Conservation (phyloP, 306 rosid genomes). For the Quercus berberidifolia region DNA sequence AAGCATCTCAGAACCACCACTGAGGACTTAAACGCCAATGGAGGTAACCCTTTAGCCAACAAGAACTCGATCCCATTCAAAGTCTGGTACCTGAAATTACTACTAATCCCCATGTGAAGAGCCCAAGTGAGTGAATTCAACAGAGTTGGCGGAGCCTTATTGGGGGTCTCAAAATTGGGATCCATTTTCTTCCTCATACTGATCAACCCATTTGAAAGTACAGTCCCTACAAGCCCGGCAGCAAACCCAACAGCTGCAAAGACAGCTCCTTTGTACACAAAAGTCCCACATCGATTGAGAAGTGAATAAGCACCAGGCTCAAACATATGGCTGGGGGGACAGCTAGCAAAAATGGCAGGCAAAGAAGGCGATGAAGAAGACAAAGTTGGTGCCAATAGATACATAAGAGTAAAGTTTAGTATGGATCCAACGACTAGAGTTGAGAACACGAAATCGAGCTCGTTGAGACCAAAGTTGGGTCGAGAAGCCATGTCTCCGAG, state of each 20-base stretch:
- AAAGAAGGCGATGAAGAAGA: conserved; percentile 44
- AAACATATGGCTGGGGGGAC: conserved; percentile 91
- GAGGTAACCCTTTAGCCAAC: conserved; percentile 63
- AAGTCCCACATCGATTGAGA: conserved; percentile 59
- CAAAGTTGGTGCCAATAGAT: conserved; percentile 73
- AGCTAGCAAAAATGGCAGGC: conserved; percentile 62
- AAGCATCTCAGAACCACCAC: conserved; percentile 68
- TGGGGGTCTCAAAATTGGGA: conserved; percentile 79
- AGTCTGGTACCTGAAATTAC: conserved; percentile 85
- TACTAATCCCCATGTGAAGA: conserved; percentile 80
- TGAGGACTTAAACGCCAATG: conserved; percentile 72
- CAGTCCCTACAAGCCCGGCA: conserved; percentile 77
- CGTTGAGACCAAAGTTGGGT: conserved; percentile 94
- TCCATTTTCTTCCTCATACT: conserved; percentile 86
- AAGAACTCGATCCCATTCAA: conserved; percentile 70
- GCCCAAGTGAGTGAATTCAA: conserved; percentile 90
- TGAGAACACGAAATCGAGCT: conserved; percentile 93
- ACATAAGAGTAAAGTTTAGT: conserved; percentile 86
- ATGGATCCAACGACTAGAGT: conserved; percentile 94
- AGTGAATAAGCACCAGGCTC: conserved; percentile 67
- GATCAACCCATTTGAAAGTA: conserved; percentile 78
- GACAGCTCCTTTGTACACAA: conserved; percentile 67
- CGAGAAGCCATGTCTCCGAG: conserved; percentile 97
- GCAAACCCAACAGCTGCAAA: conserved; percentile 82
- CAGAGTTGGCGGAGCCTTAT: conserved; percentile 77